Evolutionary conservation across 1,139 yeast species (phyloP), one percentile per base, ranked within the genome.

Genomic region (Diutina scorzettiae): DNA sequence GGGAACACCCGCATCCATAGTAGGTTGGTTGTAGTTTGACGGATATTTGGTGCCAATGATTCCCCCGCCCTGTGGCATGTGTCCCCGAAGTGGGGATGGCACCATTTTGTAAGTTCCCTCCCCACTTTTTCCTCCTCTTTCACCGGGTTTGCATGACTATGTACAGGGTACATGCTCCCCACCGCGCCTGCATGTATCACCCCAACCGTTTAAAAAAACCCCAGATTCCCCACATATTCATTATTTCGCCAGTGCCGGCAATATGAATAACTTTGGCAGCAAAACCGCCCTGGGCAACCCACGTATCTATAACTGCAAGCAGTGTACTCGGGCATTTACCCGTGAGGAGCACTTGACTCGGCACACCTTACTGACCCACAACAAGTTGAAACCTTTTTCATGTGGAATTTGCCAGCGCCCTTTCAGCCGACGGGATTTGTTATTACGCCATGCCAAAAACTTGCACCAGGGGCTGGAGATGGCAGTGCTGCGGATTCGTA

Each of bases 341-440:
- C 53, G 74, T 46, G 73, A 69, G 51, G 74, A 69, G 49, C 74
- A 69, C 48, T 55, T 69, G 41, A 65, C 72, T 17, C 55, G 74
- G 45, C 74, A 69, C 48, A 61, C 68, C 16, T 53, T 66, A 40
- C 62, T 64, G 43, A 69, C 74, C 11, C 74, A 69, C 48, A 68
- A 69, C 52, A 68, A 68, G 46, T 55, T 68, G 43, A 69, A 68
- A 49, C 74, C 74, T 2, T 69, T 66, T 43, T 49, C 57, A 3
- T 59, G 64, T 43, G 64, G 64, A 7, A 55, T 59, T 17, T 59
- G 64, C 48, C 49, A 50, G 23, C 51, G 64, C 25, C 62, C 64
- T 5, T 59, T 59, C 34, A 54, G 59, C 16, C 51, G 64, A 43
- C 48, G 64, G 42, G 64, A 59, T 47, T 53, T 59, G 44, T 53